These are phyloP conservation scores for Pseudogymnoascus verrucosus DNA, from an alignment of 2,329 filamentous ascomycete genomes.

Conservation along the genomic window DNA sequence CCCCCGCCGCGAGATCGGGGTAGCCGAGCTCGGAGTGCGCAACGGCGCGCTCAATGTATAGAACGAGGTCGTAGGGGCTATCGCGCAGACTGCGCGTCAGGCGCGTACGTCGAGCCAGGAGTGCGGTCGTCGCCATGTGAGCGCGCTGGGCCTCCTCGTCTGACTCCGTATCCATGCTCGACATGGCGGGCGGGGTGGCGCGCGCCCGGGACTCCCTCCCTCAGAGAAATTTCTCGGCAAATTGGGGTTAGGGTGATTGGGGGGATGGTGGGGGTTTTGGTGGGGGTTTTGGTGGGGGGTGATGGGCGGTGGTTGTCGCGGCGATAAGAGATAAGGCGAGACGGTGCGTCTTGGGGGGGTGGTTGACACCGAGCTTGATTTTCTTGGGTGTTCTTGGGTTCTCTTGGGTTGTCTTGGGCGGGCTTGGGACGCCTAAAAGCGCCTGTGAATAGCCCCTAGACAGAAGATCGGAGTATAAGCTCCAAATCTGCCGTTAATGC, in stretches of 20 bases:
- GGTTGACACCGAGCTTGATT: neutral
- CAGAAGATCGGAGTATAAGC: neutral
- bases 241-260: neutral
- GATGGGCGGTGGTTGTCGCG: neutral
- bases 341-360: neutral
- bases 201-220: neutral
- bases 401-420: neutral
- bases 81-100: conserved; percentile 47
- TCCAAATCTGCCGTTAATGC: neutral
- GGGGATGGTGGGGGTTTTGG: neutral
- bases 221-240: conserved; percentile 1
- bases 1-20: conserved; percentile 80
- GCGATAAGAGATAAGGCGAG: conserved; percentile 6
- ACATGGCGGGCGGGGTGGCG: neutral
- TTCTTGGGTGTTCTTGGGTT: neutral
- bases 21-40: conserved; percentile 71
- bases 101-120: conserved; percentile 47
- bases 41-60: conserved; percentile 61
- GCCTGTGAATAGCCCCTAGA: neutral
- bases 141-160: conserved; percentile 6
- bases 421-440: neutral
- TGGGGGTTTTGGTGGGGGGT: conserved; percentile 1
- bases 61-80: conserved; percentile 52
- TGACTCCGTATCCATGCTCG: conserved; percentile 7
- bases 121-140: conserved; percentile 17